Conservation (phyloP, 192 early-diverging fungal species). For the Thamnidium elegans region DNA sequence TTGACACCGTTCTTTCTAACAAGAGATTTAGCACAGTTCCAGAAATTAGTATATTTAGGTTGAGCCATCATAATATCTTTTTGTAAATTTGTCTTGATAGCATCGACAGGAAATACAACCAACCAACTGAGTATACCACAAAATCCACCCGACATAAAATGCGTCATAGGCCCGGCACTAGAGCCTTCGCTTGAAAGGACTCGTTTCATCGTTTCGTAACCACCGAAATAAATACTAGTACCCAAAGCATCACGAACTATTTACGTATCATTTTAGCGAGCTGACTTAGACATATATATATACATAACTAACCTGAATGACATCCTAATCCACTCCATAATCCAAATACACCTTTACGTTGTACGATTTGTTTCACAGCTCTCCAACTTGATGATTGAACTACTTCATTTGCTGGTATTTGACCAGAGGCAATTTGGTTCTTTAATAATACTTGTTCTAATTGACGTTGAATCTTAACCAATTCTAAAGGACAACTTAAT, state of each 20-base stretch:
- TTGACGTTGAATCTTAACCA: conserved; percentile 75
- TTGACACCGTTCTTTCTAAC: conserved; percentile 50
- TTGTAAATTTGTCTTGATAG: conserved; percentile 75
- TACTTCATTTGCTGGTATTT: background rate
- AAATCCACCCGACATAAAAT: conserved; percentile 73
- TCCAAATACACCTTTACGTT: conserved; percentile 45
- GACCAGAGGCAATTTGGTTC: background rate
- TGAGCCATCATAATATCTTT: conserved; percentile 61
- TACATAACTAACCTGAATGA: conserved; percentile 36
- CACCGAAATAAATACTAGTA: conserved; percentile 70
- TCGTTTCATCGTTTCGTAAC: conserved; percentile 61
- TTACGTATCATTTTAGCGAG: background rate
- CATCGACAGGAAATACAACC: conserved; percentile 73
- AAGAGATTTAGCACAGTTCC: conserved; percentile 51
- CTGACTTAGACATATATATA: background rate
- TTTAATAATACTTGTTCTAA: conserved; percentile 43
- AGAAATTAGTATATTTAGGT: conserved; percentile 39
- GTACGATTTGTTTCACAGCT: conserved; percentile 48
- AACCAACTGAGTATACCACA: conserved; percentile 79
- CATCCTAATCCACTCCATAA: conserved; percentile 43
- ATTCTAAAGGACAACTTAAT: conserved; percentile 70
- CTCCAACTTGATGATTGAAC: conserved; percentile 45
- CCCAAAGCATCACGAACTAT: conserved; percentile 61
- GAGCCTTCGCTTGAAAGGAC: conserved; percentile 22
- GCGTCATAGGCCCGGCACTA: conserved; percentile 59